Base-by-base conservation (phyloP, 2,329 filamentous ascomycete genomes). In the Colletotrichum lindemuthianum region DNA sequence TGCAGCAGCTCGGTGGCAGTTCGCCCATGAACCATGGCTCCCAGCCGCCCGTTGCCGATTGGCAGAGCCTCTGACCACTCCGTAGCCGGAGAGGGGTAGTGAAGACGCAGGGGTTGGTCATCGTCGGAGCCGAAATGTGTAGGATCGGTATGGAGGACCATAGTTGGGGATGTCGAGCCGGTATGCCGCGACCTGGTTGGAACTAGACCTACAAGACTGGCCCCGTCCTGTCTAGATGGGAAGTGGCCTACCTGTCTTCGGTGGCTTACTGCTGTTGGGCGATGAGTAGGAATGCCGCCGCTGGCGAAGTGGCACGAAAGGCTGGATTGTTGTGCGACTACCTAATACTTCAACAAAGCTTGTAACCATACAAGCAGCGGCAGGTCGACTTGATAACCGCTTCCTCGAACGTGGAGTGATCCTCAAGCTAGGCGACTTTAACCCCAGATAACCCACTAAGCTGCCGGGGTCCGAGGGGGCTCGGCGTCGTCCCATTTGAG, bases 31-130 rank as follows among this genome's bases (percentile, higher is more conserved):
- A 82, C 69, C 77, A 81, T 81, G 36, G 68, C 69, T 24, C 71
- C 70, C 5, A 72, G 63, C 49, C 80, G 75, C 37, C 81, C 80
- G 67, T 82, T 83, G 16, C 81, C 80, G 58, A 83, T 73, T 11
- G 79, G 80, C 2, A 82, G 63, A 6, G 66, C 68, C 45, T 70
- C 65, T 71, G 70, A 55, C 75, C 75, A 77, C 66, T 70, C 67
- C 39, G 68, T 58, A 10, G 74, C 75, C 8, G 75, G 75, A 34
- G 59, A 60, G 12, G 36, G 65, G 67, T 76, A 77, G 60, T 72
- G 67, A 16, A 76, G 70, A 24, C 58, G 60, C n/a, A 66, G 44
- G 32, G 65, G 55, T 15, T 57, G 13, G 41, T 33, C 43, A 48
- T 59, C 33, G 36, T 32, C 55, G 55, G 55, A 34, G 40, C 51